Evolutionary conservation across 257 asterid species (phyloP).

Genomic region (Nicotiana benthamiana): DNA sequence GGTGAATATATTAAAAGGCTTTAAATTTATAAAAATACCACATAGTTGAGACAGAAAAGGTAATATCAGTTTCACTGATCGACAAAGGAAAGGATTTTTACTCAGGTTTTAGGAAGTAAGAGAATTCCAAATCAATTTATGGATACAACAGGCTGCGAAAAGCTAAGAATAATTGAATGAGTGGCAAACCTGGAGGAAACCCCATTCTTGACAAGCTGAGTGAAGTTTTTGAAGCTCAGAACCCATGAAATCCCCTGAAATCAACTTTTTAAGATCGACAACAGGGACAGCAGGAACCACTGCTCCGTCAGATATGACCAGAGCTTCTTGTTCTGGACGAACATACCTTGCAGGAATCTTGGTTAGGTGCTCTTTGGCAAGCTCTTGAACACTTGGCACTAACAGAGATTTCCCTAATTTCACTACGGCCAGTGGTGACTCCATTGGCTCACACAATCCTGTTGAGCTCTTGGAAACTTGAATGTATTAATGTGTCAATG

Average conservation of each 20-base stretch:
- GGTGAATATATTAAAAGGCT: no score
- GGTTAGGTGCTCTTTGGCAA: constrained; percentile 19
- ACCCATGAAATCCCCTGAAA: constrained; percentile 13
- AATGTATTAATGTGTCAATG: neutral
- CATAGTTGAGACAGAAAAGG: no score
- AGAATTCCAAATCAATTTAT: neutral
- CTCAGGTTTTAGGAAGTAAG: neutral
- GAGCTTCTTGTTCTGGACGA: constrained; percentile 18
- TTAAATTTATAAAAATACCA: no score
- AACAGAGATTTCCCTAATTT: constrained; percentile 37
- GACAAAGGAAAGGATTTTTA: no score
- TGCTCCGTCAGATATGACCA: neutral
- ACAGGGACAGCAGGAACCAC: constrained; percentile 18
- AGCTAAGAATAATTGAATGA: neutral
- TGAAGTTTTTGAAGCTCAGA: constrained; percentile 36
- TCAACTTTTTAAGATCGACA: constrained; percentile 26
- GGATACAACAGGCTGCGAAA: no score
- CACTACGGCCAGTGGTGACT: neutral
- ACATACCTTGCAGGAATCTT: constrained; percentile 32
- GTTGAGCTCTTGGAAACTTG: no score
- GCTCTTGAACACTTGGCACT: constrained; percentile 51
- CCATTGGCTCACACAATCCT: constrained; percentile 2
- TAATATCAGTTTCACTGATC: neutral
- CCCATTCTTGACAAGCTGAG: constrained; percentile 55
- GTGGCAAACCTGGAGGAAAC: constrained; percentile 42